Evolutionary conservation across 23 red algal genomes (phyloP).

Genomic region (Gracilaria gracilis): DNA sequence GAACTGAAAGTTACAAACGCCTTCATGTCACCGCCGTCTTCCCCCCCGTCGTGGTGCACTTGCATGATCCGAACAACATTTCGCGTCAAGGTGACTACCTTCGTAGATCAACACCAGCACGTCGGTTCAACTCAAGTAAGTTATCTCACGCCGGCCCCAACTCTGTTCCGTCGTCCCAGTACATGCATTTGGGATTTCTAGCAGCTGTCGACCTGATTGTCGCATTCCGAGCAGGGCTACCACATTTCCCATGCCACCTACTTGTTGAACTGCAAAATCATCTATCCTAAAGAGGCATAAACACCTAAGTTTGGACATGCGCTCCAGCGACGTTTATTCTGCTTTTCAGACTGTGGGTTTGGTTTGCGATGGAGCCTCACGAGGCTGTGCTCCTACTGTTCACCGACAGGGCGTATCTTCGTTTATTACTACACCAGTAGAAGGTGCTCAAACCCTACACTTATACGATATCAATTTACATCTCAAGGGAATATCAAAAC

Average conservation of each 20-base stretch:
- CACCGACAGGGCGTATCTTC: slow-evolving; percentile 68
- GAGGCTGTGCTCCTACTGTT: slow-evolving; percentile 22
- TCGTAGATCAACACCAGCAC: no score
- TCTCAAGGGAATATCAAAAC: slow-evolving; percentile 69
- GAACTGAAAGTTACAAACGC: not conserved
- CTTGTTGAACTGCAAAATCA: not conserved
- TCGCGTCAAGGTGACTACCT: no score
- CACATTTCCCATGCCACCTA: not conserved
- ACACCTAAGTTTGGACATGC: not conserved
- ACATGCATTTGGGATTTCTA: not conserved
- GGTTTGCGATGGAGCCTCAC: slow-evolving; percentile 68
- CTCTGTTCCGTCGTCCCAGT: not conserved
- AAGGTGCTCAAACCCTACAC: slow-evolving; percentile 72
- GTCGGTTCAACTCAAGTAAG: not conserved
- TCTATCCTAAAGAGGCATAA: not conserved
- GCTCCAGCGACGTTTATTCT: slow-evolving; percentile 10
- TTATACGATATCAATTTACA: slow-evolving; percentile 80
- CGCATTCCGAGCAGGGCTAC: not conserved
- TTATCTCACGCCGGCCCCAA: not conserved
- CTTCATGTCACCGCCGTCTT: not conserved
- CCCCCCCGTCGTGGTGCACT: not conserved
- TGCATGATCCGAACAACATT: no score
- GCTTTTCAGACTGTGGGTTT: slow-evolving; percentile 69
- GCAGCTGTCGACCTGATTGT: not conserved
- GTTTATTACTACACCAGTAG: slow-evolving; percentile 80